phyloP scores from a whole-genome alignment of 352 stramenopile species.

The Globisporangium irregulare region DNA sequence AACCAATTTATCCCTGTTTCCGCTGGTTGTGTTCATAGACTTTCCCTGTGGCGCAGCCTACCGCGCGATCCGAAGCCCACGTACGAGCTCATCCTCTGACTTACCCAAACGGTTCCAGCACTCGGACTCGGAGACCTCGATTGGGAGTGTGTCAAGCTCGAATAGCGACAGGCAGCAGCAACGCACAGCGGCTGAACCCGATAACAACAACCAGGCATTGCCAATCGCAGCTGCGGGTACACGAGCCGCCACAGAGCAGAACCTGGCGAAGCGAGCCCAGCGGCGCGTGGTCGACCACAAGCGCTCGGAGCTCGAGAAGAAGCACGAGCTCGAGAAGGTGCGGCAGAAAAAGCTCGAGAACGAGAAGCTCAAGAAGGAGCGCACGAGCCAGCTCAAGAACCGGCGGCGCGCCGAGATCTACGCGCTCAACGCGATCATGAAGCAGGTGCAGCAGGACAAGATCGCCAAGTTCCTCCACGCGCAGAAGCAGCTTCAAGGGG shows the following conservation, averaged over 20 bases:
- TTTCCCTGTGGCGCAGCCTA: conserved; percentile 47
- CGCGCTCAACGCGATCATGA: conserved; percentile 60
- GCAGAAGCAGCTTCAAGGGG: conserved; percentile 12
- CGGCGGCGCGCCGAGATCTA: conserved; percentile 70
- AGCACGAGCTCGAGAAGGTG: conserved; percentile 42
- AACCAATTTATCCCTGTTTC: background rate
- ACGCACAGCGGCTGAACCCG: background rate
- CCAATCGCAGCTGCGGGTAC: background rate
- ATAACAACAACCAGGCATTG: conserved; percentile 12
- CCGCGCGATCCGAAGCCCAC: conserved; percentile 46
- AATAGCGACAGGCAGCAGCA: background rate
- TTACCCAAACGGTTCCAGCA: conserved; percentile 3
- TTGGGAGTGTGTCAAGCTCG: background rate
- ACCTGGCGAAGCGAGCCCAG: conserved; percentile 45
- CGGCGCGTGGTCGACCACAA: conserved; percentile 56
- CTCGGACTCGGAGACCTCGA: conserved; percentile 8
- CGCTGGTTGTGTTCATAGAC: conserved; percentile 16
- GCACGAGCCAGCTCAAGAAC: conserved; percentile 39
- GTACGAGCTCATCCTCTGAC: conserved; percentile 10
- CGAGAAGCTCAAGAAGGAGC: conserved; percentile 48
- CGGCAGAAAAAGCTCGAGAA: conserved; percentile 39
- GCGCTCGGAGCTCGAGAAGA: conserved; percentile 51
- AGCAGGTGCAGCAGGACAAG: conserved; percentile 65
- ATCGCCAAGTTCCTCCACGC: conserved; percentile 45
- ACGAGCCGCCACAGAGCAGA: conserved; percentile 17